Evolutionary conservation across 306 rosid genomes (phyloP).

Genomic region (Quercus mongolica): DNA sequence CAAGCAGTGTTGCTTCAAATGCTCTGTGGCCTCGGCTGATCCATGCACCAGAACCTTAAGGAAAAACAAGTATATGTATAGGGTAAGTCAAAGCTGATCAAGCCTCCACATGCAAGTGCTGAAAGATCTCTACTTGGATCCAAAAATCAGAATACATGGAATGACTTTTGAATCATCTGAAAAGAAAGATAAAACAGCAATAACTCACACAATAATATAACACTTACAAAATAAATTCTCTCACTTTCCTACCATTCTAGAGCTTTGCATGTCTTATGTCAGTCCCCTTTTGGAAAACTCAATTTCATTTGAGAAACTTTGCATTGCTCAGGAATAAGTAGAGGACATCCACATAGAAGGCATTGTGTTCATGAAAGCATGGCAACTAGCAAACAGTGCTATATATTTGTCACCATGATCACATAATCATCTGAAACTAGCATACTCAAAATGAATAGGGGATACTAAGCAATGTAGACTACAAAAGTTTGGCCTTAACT

Average conservation of each 20-base stretch:
- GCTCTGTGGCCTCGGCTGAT: conserved; percentile 97
- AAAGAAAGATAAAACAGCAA: not conserved
- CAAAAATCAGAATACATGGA: no score
- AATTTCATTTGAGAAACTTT: not conserved
- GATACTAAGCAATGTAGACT: not conserved
- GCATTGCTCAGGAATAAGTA: not conserved
- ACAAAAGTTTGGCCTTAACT: not conserved
- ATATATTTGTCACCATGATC: not conserved
- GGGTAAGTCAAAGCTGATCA: not conserved
- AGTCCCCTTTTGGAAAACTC: not conserved
- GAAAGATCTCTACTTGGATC: not conserved
- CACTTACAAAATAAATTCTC: not conserved
- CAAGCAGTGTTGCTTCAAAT: conserved; percentile 88
- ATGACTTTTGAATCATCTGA: no score
- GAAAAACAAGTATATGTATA: not conserved
- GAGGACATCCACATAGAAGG: not conserved
- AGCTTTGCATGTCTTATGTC: not conserved
- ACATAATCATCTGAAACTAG: not conserved
- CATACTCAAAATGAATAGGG: not conserved
- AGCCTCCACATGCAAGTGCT: not conserved
- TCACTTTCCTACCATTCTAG: not conserved
- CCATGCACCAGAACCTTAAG: conserved; percentile 95
- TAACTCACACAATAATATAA: not conserved
- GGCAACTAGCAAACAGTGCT: not conserved
- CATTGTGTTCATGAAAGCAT: not conserved